A percentile compares a stretch with the other conserved stretches of the same genome.
Conservation (phyloP, 306 rosid genomes). For the Casuarina glauca region DNA sequence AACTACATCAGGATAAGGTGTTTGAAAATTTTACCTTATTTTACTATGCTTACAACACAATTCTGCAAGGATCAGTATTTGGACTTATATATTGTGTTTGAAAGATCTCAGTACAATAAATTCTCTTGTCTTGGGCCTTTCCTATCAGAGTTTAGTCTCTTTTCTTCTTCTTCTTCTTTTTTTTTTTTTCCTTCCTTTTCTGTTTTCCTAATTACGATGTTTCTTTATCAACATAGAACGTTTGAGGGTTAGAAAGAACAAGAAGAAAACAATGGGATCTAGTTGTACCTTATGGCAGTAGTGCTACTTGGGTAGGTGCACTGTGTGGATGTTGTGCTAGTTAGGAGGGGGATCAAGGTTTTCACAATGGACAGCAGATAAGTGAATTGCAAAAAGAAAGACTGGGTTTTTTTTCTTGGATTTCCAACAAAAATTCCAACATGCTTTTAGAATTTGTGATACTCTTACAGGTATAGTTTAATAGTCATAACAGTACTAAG, state of each 20-base stretch:
- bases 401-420: not conserved
- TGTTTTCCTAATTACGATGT: no score
- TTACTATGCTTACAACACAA: not conserved
- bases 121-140: not conserved
- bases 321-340: not conserved
- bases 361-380: not conserved
- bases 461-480: not conserved
- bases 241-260: not conserved
- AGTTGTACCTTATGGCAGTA: not conserved
- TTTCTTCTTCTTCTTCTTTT: no score
- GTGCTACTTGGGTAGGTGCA: not conserved
- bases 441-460: not conserved
- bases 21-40: constrained; percentile 15
- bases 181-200: no score
- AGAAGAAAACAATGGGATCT: not conserved
- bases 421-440: not conserved
- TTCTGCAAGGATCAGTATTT: not conserved
- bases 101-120: not conserved
- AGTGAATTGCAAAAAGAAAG: not conserved
- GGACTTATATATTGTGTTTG: not conserved
- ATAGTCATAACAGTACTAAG: not conserved
- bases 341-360: no score
- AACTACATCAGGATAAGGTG: constrained; percentile 89
- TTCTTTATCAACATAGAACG: not conserved
- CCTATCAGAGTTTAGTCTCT: not conserved